Conservation (phyloP, 169 alveolate species). For the Eimeria zaria region DNA sequence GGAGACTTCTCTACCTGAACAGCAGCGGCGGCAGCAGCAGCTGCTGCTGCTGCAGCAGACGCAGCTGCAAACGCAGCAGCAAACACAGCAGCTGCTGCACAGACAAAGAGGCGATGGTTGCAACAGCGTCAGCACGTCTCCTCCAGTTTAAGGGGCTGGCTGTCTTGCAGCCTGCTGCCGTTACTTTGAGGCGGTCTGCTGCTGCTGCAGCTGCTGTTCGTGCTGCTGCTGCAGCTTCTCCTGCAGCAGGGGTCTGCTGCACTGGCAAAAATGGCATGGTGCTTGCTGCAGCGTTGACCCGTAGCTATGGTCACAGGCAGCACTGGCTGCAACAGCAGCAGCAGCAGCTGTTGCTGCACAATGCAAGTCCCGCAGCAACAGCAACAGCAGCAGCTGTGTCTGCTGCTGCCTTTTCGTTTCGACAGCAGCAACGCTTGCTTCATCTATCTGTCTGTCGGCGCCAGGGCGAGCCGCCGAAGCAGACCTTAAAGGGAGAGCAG, state of each 20-base stretch:
- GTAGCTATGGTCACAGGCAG: neutral
- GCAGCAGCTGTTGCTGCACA: neutral
- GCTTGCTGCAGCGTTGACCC: neutral
- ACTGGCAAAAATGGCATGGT: neutral
- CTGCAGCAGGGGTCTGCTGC: neutral
- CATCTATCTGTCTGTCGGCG: neutral
- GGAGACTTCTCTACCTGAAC: neutral
- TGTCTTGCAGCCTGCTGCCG: neutral
- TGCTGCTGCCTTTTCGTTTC: neutral
- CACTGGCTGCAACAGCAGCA: constrained; percentile 8
- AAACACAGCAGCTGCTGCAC: neutral
- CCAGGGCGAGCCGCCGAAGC: neutral
- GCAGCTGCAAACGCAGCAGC: constrained; percentile 10
- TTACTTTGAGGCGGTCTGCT: neutral
- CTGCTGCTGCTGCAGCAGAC: neutral
- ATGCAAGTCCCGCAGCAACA: neutral
- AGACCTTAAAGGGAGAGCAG: neutral
- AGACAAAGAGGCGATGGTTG: neutral
- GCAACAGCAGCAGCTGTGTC: constrained; percentile 39
- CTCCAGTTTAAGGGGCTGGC: neutral
- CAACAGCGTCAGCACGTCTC: neutral
- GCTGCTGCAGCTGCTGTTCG: neutral
- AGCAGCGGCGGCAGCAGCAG: neutral
- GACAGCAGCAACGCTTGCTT: neutral
- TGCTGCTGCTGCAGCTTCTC: constrained; percentile 16